Evolutionary conservation across 768 basidiomycete genomes (phyloP).

Genomic region (Sistotremastrum niveocremeum): DNA sequence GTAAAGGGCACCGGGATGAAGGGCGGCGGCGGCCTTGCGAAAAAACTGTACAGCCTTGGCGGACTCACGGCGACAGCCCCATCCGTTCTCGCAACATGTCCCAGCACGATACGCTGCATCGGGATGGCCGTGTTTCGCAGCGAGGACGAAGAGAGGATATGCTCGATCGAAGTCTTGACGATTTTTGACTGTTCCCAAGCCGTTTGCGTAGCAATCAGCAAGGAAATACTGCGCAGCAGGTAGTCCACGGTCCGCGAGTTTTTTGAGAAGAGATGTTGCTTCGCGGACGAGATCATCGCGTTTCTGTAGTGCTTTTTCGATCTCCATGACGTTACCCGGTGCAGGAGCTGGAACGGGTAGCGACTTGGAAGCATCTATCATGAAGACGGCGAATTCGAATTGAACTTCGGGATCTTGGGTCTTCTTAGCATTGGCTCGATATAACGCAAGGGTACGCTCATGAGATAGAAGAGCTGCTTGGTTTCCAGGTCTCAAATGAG

Average conservation of each 20-base stretch:
- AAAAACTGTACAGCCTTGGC: conserved; percentile 88
- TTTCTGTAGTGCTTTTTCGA: conserved; percentile 69
- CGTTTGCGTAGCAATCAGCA: conserved; percentile 96
- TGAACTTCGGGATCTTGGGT: conserved; percentile 95
- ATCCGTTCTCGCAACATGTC: conserved; percentile 97
- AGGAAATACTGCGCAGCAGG: conserved; percentile 94
- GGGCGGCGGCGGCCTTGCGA: conserved; percentile 81
- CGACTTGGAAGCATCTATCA: conserved; percentile 93
- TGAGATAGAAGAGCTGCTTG: conserved; percentile 88
- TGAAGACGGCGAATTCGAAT: conserved; percentile 97
- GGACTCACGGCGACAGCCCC: conserved; percentile 90
- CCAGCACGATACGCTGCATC: conserved; percentile 93
- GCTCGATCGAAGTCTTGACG: conserved; percentile 96
- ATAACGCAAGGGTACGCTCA: conserved; percentile 92
- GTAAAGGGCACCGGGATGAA: conserved; percentile 93
- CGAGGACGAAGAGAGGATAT: conserved; percentile 88
- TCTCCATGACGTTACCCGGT: conserved; percentile 61
- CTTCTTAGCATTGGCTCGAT: conserved; percentile 96
- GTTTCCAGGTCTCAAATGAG: conserved; percentile 85
- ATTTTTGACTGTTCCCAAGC: conserved; percentile 83
- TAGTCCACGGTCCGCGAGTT: conserved; percentile 88
- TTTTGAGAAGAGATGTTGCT: conserved; percentile 75
- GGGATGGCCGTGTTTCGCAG: conserved; percentile 93
- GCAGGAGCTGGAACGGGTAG: conserved; percentile 63
- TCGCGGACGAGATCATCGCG: conserved; percentile 83